Percentiles rank a stretch among this genome's conserved stretches.
These are phyloP conservation scores for Chaetomium fimeti DNA, from an alignment of 495 filamentous ascomycete species.

Conservation along the genomic window DNA sequence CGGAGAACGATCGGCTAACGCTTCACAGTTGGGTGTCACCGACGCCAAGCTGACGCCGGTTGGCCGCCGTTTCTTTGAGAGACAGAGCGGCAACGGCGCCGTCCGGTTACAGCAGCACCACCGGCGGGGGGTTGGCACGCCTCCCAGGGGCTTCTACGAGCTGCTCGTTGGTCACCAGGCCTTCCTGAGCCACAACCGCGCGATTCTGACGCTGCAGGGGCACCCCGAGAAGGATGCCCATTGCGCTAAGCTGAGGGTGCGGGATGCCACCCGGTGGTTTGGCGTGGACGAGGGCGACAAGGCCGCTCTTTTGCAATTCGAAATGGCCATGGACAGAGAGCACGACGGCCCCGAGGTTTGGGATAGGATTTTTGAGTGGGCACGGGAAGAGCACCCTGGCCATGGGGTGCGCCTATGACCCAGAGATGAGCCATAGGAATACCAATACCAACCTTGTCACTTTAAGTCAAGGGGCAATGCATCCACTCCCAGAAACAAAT, in stretches of 20 bases:
- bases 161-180: conserved; percentile 43
- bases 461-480: background rate
- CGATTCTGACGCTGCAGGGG: conserved; percentile 50
- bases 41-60: conserved; percentile 38
- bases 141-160: conserved; percentile 36
- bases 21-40: conserved; percentile 42
- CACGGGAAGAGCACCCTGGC: conserved; percentile 29
- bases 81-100: background rate
- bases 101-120: conserved; percentile 48
- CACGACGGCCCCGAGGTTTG: conserved; percentile 48
- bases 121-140: conserved; percentile 39
- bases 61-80: conserved; percentile 42
- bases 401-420: conserved; percentile 12
- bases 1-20: background rate
- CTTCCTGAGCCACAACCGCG: conserved; percentile 43
- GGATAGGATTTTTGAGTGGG: conserved; percentile 46
- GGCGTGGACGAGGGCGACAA: conserved; percentile 35
- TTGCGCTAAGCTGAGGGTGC: conserved; percentile 41
- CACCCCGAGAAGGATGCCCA: conserved; percentile 51
- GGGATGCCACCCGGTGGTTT: conserved; percentile 43
- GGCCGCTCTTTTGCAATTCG: conserved; percentile 23
- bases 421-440: background rate
- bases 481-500: background rate
- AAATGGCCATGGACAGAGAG: conserved; percentile 30
- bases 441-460: background rate